Conservation (phyloP, 257 asterid genomes). For the Forsythia viridissima region DNA sequence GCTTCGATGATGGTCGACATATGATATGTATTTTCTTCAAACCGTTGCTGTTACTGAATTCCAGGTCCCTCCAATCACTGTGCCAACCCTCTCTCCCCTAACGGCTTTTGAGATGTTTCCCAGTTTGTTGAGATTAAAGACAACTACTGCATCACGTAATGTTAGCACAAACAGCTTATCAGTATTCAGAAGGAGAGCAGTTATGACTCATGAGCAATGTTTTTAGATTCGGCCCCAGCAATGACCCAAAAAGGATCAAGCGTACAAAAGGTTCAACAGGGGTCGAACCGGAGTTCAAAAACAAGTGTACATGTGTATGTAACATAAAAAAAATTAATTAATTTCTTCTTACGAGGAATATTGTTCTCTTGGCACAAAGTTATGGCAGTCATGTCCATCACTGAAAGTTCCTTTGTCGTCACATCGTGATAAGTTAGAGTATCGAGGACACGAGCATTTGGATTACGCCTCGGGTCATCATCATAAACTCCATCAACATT, state of each 20-base stretch:
- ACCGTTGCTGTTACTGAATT: slow-evolving; percentile 40
- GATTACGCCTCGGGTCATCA: slow-evolving; percentile 70
- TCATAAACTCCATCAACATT: slow-evolving; percentile 94
- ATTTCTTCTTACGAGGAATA: slow-evolving; percentile 65
- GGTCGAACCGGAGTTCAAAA: neutral
- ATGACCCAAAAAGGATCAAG: neutral
- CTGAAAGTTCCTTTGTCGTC: slow-evolving; percentile 78
- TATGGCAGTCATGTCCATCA: slow-evolving; percentile 96
- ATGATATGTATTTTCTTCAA: slow-evolving; percentile 15
- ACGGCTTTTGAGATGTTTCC: slow-evolving; percentile 89
- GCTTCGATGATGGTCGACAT: neutral
- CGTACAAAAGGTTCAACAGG: neutral
- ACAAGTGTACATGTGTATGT: neutral
- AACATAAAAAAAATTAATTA: neutral
- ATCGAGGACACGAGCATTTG: slow-evolving; percentile 74
- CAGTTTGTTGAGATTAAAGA: slow-evolving; percentile 76
- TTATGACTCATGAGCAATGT: neutral
- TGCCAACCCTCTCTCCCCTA: slow-evolving; percentile 76
- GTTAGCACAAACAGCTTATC: neutral
- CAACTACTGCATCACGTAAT: slow-evolving; percentile 65
- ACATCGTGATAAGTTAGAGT: slow-evolving; percentile 79
- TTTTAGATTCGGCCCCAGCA: neutral
- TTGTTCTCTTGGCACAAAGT: slow-evolving; percentile 97
- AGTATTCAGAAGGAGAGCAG: neutral
- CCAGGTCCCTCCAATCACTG: slow-evolving; percentile 60